These are phyloP conservation scores for Allantophomopsis lycopodina DNA, from an alignment of 2,329 filamentous ascomycete species.

Conservation along the genomic window DNA sequence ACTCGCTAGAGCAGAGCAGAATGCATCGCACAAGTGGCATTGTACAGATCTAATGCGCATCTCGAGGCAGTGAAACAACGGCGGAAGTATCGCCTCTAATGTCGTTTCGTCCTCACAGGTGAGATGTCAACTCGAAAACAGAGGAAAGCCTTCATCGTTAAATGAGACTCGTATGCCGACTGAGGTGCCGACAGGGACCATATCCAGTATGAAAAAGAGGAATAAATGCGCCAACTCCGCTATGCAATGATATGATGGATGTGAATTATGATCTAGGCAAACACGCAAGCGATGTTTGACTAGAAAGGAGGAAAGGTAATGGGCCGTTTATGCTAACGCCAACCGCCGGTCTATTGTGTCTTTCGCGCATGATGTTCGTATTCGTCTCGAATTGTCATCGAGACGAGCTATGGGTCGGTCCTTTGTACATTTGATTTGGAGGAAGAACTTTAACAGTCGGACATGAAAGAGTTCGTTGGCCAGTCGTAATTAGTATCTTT, in stretches of 20 bases:
- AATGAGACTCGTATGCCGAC: no score
- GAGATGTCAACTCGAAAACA: no score
- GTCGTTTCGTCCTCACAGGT: no score
- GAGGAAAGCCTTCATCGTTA: no score
- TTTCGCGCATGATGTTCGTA: slow-evolving; percentile 2
- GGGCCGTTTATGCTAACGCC: slow-evolving; percentile 2
- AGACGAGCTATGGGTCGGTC: background rate
- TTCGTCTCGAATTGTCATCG: background rate
- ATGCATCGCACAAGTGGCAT: no score
- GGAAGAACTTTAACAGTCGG: slow-evolving; percentile 29
- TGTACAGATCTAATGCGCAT: no score
- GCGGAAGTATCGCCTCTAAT: no score
- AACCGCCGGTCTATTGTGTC: background rate
- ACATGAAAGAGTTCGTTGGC: slow-evolving; percentile 47
- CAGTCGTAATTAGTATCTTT: slow-evolving; percentile 35
- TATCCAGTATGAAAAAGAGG: no score
- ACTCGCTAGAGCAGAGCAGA: no score
- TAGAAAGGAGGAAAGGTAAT: slow-evolving; percentile 1
- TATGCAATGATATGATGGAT: slow-evolving; percentile 8
- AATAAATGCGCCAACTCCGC: slow-evolving; percentile 9
- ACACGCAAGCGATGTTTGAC: slow-evolving; percentile 1
- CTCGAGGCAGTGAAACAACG: no score
- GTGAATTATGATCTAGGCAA: background rate
- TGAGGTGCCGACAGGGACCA: no score
- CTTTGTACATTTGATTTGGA: background rate